phyloP scores from a whole-genome alignment of 1,284 basidiomycete species.

The Pascua guehoae region DNA sequence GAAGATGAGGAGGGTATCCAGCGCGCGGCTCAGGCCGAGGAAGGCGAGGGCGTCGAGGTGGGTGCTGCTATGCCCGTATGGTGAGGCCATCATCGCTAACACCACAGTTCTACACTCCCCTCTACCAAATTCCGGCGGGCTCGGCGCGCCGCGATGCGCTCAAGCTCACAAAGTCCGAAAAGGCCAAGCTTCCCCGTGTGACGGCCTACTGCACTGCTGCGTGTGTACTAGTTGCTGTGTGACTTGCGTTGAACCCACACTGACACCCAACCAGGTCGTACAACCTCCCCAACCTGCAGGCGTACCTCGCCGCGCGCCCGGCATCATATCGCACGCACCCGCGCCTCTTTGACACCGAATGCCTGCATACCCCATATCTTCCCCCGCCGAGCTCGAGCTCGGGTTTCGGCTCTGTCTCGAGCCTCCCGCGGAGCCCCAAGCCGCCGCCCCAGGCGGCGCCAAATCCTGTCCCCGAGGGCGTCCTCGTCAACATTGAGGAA shows the following conservation, averaged over 20 bases:
- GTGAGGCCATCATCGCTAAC: background rate
- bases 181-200: slow-evolving; percentile 86
- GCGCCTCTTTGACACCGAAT: slow-evolving; percentile 54
- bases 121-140: slow-evolving; percentile 87
- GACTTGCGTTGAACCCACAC: background rate
- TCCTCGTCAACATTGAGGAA: slow-evolving; percentile 41
- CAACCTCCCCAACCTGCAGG: slow-evolving; percentile 76
- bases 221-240: slow-evolving; percentile 52
- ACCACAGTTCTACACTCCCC: slow-evolving; percentile 77
- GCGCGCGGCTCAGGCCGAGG: slow-evolving; percentile 27
- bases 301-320: slow-evolving; percentile 79
- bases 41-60: slow-evolving; percentile 63
- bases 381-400: slow-evolving; percentile 32
- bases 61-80: slow-evolving; percentile 24
- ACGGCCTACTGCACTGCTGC: slow-evolving; percentile 92
- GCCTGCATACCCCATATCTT: slow-evolving; percentile 47
- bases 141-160: slow-evolving; percentile 87
- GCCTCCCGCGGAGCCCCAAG: background rate
- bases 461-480: slow-evolving; percentile 36
- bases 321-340: slow-evolving; percentile 78
- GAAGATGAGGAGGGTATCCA: slow-evolving; percentile 40
- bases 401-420: background rate
- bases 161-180: slow-evolving; percentile 85
- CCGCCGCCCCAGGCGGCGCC: background rate
- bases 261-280: slow-evolving; percentile 62